A percentile compares a stretch with the other conserved stretches of the same genome.
Conservation (phyloP, 306 rosid genomes). For the Vigna reflexopilosa region DNA sequence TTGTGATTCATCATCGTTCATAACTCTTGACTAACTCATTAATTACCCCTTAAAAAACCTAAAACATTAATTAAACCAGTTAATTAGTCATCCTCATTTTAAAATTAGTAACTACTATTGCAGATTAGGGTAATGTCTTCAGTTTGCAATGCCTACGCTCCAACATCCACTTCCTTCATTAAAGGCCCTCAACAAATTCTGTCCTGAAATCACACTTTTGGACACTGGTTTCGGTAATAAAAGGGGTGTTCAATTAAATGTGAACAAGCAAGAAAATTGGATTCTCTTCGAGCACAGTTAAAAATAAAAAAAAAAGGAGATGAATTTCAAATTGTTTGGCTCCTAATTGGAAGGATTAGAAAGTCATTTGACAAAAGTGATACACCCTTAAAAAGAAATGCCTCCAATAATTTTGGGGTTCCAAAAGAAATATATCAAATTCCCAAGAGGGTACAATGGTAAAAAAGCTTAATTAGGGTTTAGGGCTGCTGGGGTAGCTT, state of each 20-base stretch:
- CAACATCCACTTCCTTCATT: neutral
- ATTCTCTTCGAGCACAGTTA: neutral
- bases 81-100: slow-evolving; percentile 12
- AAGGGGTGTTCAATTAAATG: neutral
- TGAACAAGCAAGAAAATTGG: slow-evolving; percentile 7
- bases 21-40: slow-evolving; percentile 4
- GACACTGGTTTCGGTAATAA: neutral
- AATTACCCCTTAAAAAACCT: neutral
- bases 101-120: slow-evolving; percentile 33
- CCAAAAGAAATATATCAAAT: slow-evolving; percentile 15
- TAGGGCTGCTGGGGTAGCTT: neutral
- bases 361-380: slow-evolving; percentile 20
- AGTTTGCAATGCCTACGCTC: slow-evolving; percentile 49
- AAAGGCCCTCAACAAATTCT: neutral
- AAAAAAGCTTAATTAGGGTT: neutral
- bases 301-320: slow-evolving; percentile 15
- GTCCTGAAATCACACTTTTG: neutral
- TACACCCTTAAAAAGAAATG: neutral
- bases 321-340: slow-evolving; percentile 38
- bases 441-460: neutral
- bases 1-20: slow-evolving; percentile 28
- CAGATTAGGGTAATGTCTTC: slow-evolving; percentile 32
- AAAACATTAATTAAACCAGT: neutral
- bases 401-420: slow-evolving; percentile 1
- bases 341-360: slow-evolving; percentile 9